Evolutionary conservation across 257 asterid species (phyloP), one percentile per base, ranked within the genome.

Genomic region (Jaltomata sinuosa): DNA sequence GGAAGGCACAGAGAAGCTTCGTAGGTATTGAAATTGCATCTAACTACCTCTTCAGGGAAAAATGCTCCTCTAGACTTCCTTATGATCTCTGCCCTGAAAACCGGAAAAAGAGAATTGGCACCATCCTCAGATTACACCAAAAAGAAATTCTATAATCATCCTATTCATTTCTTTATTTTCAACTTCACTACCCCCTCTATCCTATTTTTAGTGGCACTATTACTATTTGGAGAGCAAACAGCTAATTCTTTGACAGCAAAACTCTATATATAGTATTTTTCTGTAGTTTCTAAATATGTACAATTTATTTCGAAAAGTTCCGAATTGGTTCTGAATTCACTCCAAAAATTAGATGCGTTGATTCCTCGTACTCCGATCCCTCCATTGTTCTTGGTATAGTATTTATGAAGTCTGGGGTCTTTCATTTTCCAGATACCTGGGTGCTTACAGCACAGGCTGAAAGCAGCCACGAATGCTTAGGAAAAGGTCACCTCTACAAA

Each of bases 11-110:
- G 36, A 47, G 25, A 47, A 76, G 16, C 61, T 47, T 76, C 9
- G 12, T 31, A 76, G 42, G 36, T 47, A 76, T 74, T 42, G 67
- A 78, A 81, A 78, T 78, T 85, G 52, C 36, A 83, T 61, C 18
- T 77, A 53, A 38, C 15, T 90, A 97, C 99, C 98, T 95, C 98
- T 91, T 97, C 99, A 2, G 98, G 85, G 57, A 94, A 91, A 85
- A 92, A 89, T 71, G 94, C 93, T 84, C 97, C 94, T 89, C 94
- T 90, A 21, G 96, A 91, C 91, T 87, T 94, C 91, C 93, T 91
- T 80, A 90, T 79, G 83, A 91, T 89, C 87, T 88, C 94, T 32
- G 94, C 92, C 91, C 99, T 96, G 92, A 32, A 85, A 62, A 83
- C 36, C 52, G 16, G 14, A 3, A 79, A 83, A 76, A 79, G 8